Conservation (phyloP, 257 asterid species). For the Capsicum baccatum region DNA sequence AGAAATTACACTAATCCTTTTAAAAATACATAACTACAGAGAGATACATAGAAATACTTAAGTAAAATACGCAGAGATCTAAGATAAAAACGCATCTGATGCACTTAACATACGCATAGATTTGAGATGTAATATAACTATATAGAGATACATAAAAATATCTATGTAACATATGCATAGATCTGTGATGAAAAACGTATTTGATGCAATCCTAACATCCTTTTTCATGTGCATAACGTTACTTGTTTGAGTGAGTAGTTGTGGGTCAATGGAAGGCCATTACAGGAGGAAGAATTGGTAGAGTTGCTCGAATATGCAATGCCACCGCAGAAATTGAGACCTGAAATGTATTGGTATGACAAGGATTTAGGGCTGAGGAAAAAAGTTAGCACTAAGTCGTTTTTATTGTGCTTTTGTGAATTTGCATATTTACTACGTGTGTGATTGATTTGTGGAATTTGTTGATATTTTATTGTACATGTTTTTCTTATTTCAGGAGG, state of each 20-base stretch:
- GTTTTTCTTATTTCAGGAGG: constrained; percentile 50
- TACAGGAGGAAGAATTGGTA: constrained; percentile 56
- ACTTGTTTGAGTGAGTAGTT: constrained; percentile 39
- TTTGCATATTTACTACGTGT: background rate
- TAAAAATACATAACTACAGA: too few relatives aligned
- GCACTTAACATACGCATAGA: too few relatives aligned
- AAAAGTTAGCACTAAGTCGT: constrained; percentile 49
- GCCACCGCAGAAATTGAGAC: constrained; percentile 60
- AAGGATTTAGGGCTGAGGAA: constrained; percentile 81
- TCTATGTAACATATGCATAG: too few relatives aligned
- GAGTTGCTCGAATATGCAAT: constrained; percentile 51
- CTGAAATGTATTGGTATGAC: constrained; percentile 78
- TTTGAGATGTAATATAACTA: too few relatives aligned
- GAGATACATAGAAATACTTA: too few relatives aligned
- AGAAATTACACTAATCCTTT: too few relatives aligned
- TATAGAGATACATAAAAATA: too few relatives aligned
- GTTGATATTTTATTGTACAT: background rate
- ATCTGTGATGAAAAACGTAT: too few relatives aligned
- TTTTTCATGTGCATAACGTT: too few relatives aligned
- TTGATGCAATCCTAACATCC: too few relatives aligned
- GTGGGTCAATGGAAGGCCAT: constrained; percentile 57
- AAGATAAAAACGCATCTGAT: too few relatives aligned
- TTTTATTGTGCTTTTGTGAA: constrained; percentile 5
- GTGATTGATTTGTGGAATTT: background rate
- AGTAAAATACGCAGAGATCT: too few relatives aligned